Conservation (phyloP, 805 yeast genomes). For the Saccharomycopsis oosterbeekiorum region DNA sequence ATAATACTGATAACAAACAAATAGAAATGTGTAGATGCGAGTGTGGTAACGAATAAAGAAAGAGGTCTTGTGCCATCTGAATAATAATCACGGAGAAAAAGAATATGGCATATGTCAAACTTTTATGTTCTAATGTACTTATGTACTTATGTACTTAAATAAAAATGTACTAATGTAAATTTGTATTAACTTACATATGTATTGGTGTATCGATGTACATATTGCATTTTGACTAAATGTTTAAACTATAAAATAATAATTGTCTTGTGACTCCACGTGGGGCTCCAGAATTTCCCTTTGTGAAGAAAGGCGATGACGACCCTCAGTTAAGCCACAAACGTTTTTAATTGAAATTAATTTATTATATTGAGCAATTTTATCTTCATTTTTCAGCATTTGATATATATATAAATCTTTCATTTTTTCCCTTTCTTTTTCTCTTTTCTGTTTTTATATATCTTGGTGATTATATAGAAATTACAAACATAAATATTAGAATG, state of each 20-base stretch:
- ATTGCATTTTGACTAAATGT: no score
- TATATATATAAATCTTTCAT: not conserved
- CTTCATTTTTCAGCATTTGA: not conserved
- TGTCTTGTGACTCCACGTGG: constrained; percentile 3
- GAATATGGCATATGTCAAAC: no score
- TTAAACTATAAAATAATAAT: not conserved
- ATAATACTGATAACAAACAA: no score
- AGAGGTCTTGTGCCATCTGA: no score
- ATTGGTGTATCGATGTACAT: no score
- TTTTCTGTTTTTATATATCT: not conserved
- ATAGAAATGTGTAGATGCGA: no score
- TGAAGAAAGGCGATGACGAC: not conserved
- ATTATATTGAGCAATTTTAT: not conserved
- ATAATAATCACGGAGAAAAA: no score
- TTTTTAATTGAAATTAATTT: not conserved
- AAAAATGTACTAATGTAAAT: no score
- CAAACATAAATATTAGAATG: not conserved
- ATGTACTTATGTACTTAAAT: no score
- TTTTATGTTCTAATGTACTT: no score
- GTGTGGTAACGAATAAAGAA: no score
- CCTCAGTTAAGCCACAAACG: not conserved
- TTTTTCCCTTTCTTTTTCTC: not conserved
- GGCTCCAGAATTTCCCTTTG: not conserved
- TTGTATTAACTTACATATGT: no score
- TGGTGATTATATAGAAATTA: not conserved